A percentile compares a stretch with the other conserved stretches of the same genome.
phyloP scores from a whole-genome alignment of 2,329 filamentous ascomycete genomes.

The Stachybotrys chlorohalonatus region DNA sequence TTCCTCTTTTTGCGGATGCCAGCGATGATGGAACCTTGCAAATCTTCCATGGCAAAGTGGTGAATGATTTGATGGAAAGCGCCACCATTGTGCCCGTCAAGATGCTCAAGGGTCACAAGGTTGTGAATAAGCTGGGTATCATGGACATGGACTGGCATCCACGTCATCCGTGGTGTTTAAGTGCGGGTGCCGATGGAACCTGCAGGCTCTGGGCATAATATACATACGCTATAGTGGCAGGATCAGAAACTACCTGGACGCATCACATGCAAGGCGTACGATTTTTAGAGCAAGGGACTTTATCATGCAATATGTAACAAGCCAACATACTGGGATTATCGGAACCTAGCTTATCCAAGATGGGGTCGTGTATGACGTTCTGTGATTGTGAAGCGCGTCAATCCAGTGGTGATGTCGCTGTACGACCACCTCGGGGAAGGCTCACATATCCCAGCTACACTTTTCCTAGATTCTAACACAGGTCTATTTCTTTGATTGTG shows the following conservation, averaged over 20 bases:
- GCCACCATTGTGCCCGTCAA: slow-evolving; percentile 94
- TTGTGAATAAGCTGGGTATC: slow-evolving; percentile 78
- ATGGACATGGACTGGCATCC: slow-evolving; percentile 96
- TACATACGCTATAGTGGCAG: not conserved
- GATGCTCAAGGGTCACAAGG: slow-evolving; percentile 81
- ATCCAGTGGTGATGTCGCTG: too few relatives aligned
- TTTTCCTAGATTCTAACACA: too few relatives aligned
- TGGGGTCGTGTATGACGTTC: too few relatives aligned
- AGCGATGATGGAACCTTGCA: slow-evolving; percentile 92
- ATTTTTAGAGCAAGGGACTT: too few relatives aligned
- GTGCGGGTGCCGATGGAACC: slow-evolving; percentile 88
- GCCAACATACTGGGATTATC: too few relatives aligned
- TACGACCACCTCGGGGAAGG: too few relatives aligned
- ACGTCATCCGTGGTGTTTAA: slow-evolving; percentile 85
- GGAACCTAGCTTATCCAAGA: too few relatives aligned
- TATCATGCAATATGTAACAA: too few relatives aligned
- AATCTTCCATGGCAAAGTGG: slow-evolving; percentile 94
- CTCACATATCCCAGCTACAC: too few relatives aligned
- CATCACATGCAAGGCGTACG: too few relatives aligned
- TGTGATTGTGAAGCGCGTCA: too few relatives aligned
- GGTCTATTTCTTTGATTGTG: too few relatives aligned
- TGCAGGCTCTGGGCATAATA: slow-evolving; percentile 75
- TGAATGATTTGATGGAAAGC: slow-evolving; percentile 90
- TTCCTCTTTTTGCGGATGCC: slow-evolving; percentile 85
- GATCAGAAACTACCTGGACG: not conserved